Base-by-base conservation (phyloP, 1,284 basidiomycete species). In the Sanguinoderma infundibulare region DNA sequence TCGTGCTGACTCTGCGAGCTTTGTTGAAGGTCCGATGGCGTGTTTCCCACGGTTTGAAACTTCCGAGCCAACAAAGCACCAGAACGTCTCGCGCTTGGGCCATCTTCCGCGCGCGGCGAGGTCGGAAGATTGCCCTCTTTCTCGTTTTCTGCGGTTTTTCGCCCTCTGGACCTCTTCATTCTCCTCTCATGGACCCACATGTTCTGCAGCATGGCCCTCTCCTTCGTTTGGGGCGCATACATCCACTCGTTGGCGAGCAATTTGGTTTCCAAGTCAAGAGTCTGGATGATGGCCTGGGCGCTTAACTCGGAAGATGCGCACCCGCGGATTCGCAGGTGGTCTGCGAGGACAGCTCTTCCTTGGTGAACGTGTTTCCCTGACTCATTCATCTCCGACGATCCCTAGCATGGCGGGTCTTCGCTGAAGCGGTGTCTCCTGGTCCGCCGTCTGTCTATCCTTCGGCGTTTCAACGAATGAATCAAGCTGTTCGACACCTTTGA, bases 21-120 rank as follows among this genome's bases (percentile, higher is more conserved):
- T 67, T 67, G 69, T 71, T 70, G 68, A 70, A 72, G 63, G 70
- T 71, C 73, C 72, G 70, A 66, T 68, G 65, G 60, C 61, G 62
- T 66, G 63, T 65, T 73, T 74, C 72, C 72, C 72, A 73, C 72
- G 70, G 34, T 60, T 70, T 50, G 66, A 63, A 69, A 62, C 66
- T 68, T 70, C 69, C 69, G 65, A 67, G 63, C 53, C 55, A 56
- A 61, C 66, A 66, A 63, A 63, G 64, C 62, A 60, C 57, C 63
- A 62, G 63, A 67, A 64, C 66, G 53, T 62, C 61, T 68, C 61
- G 61, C 66, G 65, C 63, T 65, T 67, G 62, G 68, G 63, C 67
- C 69, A 68, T 61, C 66, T 66, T 65, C 60, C 62, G 61, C 62
- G 63, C 65, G 65, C 65, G n/a, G 62, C 42, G 40, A 62, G 55